These are phyloP conservation scores for Leptomonas pyrrhocoris DNA, from an alignment of 208 protist species.

Conservation along the genomic window DNA sequence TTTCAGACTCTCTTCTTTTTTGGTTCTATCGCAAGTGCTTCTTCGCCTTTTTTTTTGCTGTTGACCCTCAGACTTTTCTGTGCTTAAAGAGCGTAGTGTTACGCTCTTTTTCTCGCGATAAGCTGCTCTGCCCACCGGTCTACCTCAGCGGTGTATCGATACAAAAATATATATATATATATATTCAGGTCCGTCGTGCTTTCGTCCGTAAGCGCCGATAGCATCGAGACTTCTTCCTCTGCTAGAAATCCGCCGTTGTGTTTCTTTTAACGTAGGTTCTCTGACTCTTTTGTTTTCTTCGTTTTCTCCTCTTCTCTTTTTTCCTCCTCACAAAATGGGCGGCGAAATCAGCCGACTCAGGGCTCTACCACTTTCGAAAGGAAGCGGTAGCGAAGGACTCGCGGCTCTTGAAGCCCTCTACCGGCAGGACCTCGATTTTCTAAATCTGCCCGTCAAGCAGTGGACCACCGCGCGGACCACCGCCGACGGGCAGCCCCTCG, in stretches of 20 bases:
- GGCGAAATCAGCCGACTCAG: slow-evolving; percentile 3
- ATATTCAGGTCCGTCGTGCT: too few species aligned
- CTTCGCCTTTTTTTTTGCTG: slow-evolving; percentile 1
- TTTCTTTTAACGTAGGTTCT: not conserved
- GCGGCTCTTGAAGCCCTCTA: slow-evolving; percentile 18
- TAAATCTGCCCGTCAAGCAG: slow-evolving; percentile 6
- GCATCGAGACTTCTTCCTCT: too few species aligned
- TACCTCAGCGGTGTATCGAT: too few species aligned
- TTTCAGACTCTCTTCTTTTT: too few species aligned
- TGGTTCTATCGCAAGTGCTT: too few species aligned
- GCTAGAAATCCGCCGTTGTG: too few species aligned
- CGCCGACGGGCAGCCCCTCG: slow-evolving; percentile 5
- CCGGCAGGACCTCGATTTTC: slow-evolving; percentile 11
- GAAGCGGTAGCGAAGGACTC: not conserved
- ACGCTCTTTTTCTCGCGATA: too few species aligned
- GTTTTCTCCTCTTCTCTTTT: not conserved
- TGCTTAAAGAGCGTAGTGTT: too few species aligned
- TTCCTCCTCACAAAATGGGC: not conserved
- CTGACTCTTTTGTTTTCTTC: not conserved
- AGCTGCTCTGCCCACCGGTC: too few species aligned
- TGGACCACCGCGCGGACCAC: slow-evolving; percentile 19
- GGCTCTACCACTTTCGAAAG: not conserved
- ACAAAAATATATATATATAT: too few species aligned
- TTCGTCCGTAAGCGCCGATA: too few species aligned
- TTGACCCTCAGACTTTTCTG: too few species aligned